Evolutionary conservation across 1,139 yeast species (phyloP).

Genomic region (Hemisphaericaspora lyxosophila): DNA sequence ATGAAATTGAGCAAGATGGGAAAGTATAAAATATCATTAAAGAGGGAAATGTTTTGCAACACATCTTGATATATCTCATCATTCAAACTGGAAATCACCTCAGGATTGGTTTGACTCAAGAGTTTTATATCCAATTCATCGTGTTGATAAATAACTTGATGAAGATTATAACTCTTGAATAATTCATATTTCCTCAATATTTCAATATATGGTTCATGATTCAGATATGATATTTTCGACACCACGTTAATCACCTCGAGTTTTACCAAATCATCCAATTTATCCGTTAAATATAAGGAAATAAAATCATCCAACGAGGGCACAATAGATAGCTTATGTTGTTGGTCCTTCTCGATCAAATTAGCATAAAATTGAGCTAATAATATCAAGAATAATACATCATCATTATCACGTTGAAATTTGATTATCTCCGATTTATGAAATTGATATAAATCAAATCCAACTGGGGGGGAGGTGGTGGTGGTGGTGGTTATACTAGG

Average conservation of each 20-base stretch:
- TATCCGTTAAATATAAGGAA: conserved; percentile 13
- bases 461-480: conserved; percentile 6
- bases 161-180: conserved; percentile 23
- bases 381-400: conserved; percentile 27
- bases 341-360: conserved; percentile 15
- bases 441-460: conserved; percentile 15
- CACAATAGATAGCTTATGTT: conserved; percentile 11
- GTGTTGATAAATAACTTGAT: conserved; percentile 15
- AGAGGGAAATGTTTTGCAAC: conserved; percentile 20
- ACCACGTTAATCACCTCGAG: conserved; percentile 12
- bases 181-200: conserved; percentile 15
- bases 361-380: conserved; percentile 29
- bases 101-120: conserved; percentile 25
- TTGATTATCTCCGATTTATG: conserved; percentile 15
- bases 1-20: conserved; percentile 31
- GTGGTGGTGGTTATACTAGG: conserved; percentile 7
- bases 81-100: conserved; percentile 15
- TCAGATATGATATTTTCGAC: conserved; percentile 11
- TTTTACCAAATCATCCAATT: conserved; percentile 12
- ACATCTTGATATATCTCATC: conserved; percentile 18
- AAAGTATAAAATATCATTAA: conserved; percentile 23
- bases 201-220: conserved; percentile 7
- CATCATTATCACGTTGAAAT: conserved; percentile 21
- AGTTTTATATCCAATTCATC: conserved; percentile 23
- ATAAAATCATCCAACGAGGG: conserved; percentile 15